phyloP scores from a whole-genome alignment of 768 basidiomycete genomes.

The Phallus indusiatus region DNA sequence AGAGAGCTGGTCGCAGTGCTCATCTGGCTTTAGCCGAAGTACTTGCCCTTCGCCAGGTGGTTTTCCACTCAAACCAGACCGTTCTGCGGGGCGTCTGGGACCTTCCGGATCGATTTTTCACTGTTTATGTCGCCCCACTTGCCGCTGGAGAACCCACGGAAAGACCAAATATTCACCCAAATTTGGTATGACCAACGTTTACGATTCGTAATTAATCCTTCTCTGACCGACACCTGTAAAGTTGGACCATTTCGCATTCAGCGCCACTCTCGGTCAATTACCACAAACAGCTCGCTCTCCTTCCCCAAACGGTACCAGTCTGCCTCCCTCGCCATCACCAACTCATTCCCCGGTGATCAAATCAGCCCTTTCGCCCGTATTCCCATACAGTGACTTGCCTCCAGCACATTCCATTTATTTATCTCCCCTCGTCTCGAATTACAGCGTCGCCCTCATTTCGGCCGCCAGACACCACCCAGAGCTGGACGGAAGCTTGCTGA shows the following conservation, averaged over 20 bases:
- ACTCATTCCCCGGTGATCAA: not conserved
- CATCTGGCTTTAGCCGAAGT: conserved; percentile 16
- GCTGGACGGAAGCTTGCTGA: conserved; percentile 62
- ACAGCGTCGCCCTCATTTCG: conserved; percentile 39
- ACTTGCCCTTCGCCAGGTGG: not conserved
- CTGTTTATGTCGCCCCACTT: conserved; percentile 62
- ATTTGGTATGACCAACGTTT: conserved; percentile 33
- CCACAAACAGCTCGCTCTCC: conserved; percentile 21
- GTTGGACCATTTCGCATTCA: conserved; percentile 78
- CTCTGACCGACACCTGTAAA: conserved; percentile 19
- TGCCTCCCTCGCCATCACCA: not conserved
- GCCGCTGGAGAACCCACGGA: conserved; percentile 41
- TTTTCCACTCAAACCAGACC: not conserved
- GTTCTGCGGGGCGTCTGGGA: conserved; percentile 36
- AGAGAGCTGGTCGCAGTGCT: conserved; percentile 3
- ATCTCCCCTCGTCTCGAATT: conserved; percentile 22
- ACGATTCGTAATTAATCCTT: not conserved
- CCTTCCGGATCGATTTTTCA: conserved; percentile 59
- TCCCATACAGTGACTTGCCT: conserved; percentile 5
- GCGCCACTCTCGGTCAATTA: conserved; percentile 34
- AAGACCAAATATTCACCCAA: conserved; percentile 54
- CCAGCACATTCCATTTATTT: conserved; percentile 15
- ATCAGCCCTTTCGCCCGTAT: not conserved
- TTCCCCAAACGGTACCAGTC: conserved; percentile 17
- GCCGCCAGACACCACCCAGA: conserved; percentile 63